A percentile compares a stretch with the other conserved stretches of the same genome.
Evolutionary conservation across 805 yeast species (phyloP).

Genomic region (Deakozyma indianensis): DNA sequence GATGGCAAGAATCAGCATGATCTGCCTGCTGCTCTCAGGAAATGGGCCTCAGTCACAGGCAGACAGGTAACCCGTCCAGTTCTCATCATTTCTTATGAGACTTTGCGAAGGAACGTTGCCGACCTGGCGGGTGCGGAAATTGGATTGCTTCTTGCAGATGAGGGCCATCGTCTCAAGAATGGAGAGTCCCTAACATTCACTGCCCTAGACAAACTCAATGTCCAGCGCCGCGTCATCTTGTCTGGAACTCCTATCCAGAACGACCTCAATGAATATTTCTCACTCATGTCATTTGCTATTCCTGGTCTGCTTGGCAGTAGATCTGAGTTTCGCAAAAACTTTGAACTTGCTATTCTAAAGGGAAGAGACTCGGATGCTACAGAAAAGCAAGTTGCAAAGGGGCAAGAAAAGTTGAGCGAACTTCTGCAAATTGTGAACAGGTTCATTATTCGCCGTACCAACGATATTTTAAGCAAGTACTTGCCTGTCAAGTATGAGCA

Average conservation of each 20-base stretch:
- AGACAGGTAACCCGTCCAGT: slow-evolving; percentile 87
- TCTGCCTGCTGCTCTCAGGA: slow-evolving; percentile 49
- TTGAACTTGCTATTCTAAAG: slow-evolving; percentile 61
- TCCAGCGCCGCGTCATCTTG: slow-evolving; percentile 77
- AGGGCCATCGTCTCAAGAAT: slow-evolving; percentile 71
- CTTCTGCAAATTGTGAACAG: slow-evolving; percentile 66
- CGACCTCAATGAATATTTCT: slow-evolving; percentile 86
- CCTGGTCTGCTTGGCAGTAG: slow-evolving; percentile 87
- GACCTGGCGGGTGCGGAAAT: slow-evolving; percentile 62
- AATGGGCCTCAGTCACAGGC: slow-evolving; percentile 84
- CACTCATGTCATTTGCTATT: slow-evolving; percentile 80
- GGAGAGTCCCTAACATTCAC: slow-evolving; percentile 88
- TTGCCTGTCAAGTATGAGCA: slow-evolving; percentile 93
- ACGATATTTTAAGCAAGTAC: slow-evolving; percentile 86
- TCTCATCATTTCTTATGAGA: slow-evolving; percentile 85
- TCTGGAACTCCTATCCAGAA: slow-evolving; percentile 97
- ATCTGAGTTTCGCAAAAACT: slow-evolving; percentile 69
- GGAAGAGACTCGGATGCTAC: slow-evolving; percentile 87
- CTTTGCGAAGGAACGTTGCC: slow-evolving; percentile 73
- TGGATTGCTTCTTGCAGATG: slow-evolving; percentile 77
- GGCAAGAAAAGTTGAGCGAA: slow-evolving; percentile 56
- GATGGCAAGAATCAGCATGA: slow-evolving; percentile 79
- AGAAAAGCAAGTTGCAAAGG: slow-evolving; percentile 56
- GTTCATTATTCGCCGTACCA: slow-evolving; percentile 88
- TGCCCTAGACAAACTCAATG: slow-evolving; percentile 68